Evolutionary conservation across 108 stramenopile genomes (phyloP).

Genomic region (Tribonema minus): DNA sequence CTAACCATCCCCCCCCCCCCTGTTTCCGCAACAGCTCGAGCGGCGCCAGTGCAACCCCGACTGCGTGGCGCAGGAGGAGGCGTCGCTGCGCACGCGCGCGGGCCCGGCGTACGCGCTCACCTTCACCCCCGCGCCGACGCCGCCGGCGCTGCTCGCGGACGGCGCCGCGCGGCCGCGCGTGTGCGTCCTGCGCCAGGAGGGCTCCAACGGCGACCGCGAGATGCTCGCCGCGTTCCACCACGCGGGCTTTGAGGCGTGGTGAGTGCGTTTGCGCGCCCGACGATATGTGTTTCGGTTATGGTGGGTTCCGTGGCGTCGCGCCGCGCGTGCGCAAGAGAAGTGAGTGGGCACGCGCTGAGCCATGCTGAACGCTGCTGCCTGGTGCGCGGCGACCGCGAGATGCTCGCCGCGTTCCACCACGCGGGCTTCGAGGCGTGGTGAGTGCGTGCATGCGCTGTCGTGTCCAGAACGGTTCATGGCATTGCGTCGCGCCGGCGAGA

Average conservation of each 20-base stretch:
- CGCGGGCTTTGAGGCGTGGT: slow-evolving; percentile 95
- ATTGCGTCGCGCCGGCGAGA: too few relatives aligned
- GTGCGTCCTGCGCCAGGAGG: slow-evolving; percentile 92
- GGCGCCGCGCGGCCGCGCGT: slow-evolving; percentile 77
- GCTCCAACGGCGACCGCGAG: slow-evolving; percentile 97
- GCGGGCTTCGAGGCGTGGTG: slow-evolving; percentile 97
- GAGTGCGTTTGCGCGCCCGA: slow-evolving; percentile 78
- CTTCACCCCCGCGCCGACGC: slow-evolving; percentile 51
- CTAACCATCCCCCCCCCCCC: too few relatives aligned
- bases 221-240: slow-evolving; percentile 90
- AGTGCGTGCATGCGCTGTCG: too few relatives aligned
- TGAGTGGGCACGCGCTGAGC: too few relatives aligned
- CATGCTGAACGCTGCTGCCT: too few relatives aligned
- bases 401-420: slow-evolving; percentile 86
- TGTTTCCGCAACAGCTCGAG: too few relatives aligned
- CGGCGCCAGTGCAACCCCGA: slow-evolving; percentile 83
- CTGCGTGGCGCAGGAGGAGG: slow-evolving; percentile 85
- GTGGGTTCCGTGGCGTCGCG: slow-evolving; percentile 89
- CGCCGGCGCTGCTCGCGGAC: slow-evolving; percentile 52
- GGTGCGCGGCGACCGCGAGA: slow-evolving; percentile 97
- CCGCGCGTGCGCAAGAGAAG: too few relatives aligned
- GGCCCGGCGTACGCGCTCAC: slow-evolving; percentile 79
- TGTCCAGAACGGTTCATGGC: too few relatives aligned
- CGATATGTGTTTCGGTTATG: too few relatives aligned
- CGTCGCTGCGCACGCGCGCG: slow-evolving; percentile 69